A percentile compares a stretch with the other conserved stretches of the same genome.
These are phyloP conservation scores for Chara braunii DNA, from an alignment of 139 green algal genomes.

Conservation along the genomic window DNA sequence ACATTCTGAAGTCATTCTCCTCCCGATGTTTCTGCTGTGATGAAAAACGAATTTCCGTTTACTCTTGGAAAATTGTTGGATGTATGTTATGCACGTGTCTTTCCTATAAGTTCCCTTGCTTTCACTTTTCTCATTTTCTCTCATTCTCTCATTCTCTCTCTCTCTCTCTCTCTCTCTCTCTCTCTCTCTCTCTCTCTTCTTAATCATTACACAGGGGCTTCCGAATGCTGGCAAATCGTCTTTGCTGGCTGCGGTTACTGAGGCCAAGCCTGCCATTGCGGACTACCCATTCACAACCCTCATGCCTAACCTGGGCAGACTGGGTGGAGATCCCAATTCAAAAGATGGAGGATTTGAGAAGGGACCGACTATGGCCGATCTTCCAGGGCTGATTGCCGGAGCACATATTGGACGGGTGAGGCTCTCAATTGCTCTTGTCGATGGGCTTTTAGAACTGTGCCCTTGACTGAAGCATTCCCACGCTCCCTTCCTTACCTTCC, in stretches of 20 bases:
- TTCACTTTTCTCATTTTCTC: neutral
- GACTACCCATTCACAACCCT: slow-evolving; percentile 92
- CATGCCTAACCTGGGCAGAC: slow-evolving; percentile 82
- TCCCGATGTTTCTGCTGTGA: too few relatives aligned
- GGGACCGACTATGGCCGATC: slow-evolving; percentile 49
- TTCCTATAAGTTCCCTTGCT: neutral
- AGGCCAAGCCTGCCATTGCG: slow-evolving; percentile 69
- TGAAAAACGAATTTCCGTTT: too few relatives aligned
- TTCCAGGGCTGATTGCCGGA: slow-evolving; percentile 78
- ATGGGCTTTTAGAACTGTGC: too few relatives aligned
- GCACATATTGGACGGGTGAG: slow-evolving; percentile 46
- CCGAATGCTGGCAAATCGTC: slow-evolving; percentile 80
- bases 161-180: neutral
- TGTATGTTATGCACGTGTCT: too few relatives aligned
- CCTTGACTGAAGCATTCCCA: too few relatives aligned
- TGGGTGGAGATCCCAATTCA: slow-evolving; percentile 3
- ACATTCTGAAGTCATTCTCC: too few relatives aligned
- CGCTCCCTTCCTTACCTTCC: too few relatives aligned
- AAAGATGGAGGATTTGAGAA: slow-evolving; percentile 4
- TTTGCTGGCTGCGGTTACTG: slow-evolving; percentile 64
- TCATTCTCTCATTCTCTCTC: neutral
- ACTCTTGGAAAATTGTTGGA: too few relatives aligned
- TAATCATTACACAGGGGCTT: slow-evolving; percentile 52
- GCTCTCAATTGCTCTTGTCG: too few relatives aligned
- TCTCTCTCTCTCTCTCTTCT: neutral